Base-by-base conservation (phyloP, 2,329 filamentous ascomycete genomes). In the Talaromyces marneffei region DNA sequence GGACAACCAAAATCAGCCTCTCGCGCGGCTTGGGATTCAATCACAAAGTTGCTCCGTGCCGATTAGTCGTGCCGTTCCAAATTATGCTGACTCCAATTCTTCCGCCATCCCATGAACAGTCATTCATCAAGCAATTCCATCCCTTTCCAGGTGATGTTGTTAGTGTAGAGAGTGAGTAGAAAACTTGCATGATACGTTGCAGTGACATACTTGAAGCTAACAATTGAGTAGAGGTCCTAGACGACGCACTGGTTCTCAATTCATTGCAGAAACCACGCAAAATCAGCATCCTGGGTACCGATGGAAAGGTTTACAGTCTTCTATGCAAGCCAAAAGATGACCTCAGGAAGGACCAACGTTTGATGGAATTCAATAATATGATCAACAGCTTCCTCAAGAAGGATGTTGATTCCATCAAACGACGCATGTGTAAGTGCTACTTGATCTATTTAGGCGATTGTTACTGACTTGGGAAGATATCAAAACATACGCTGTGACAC, bases 301-400 rank as follows among this genome's bases (percentile, higher is more conserved):
- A 99, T 74, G 94, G 95, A 7, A 89, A 88, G 62, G 83, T 83
- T 18, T 99, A 99, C 73, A 90, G 91, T 65, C 84, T 99, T 7
- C 83, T 99, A 60, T 95, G 96, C 79, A 99, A 99, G 71, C 95
- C 94, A 8, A 97, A 97, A 74, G 94, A 99, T 72, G 95, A 99
- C 73, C 83, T 99, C 25, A 89, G 94, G 56, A 99, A 96, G 66
- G 95, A 99, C 70, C 93, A 97, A 74, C 91, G 94, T 57, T 86
- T 99, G 20, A 99, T 99, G 92, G 95, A 99, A 72, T 99, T 99
- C 80, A 99, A 97, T 73, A 87, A 89, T 50, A 94, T 97, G 85
- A 97, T 99, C 79, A 99, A 99, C 73, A 85, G 94, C 62, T 91
- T 93, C 2, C 78, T 99, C 61, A 96, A 97, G 72, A 87, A 90